A percentile compares a stretch with the other conserved stretches of the same genome.
These are phyloP conservation scores for Vitis hybrid DNA, from an alignment of 177 flowering plant species.

Conservation along the genomic window DNA sequence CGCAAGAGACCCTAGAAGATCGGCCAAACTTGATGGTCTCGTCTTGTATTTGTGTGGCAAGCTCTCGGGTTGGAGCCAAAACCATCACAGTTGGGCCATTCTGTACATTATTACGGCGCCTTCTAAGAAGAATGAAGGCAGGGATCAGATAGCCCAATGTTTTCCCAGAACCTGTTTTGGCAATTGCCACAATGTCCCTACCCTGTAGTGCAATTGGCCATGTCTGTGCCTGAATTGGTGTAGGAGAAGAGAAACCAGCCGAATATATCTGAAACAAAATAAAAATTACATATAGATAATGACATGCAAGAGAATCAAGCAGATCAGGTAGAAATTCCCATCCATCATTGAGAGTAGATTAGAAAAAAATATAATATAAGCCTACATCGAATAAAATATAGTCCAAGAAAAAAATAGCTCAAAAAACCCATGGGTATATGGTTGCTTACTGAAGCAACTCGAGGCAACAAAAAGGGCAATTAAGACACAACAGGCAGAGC, in stretches of 20 bases:
- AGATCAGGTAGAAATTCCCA: neutral
- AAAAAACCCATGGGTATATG: conserved; percentile 39
- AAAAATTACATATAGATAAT: neutral
- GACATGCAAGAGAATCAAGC: conserved; percentile 2
- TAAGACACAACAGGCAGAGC: conserved; percentile 63
- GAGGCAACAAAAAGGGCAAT: conserved; percentile 74
- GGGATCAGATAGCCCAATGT: conserved; percentile 92
- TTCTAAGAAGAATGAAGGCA: conserved; percentile 74
- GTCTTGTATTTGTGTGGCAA: conserved; percentile 93
- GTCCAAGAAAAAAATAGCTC: conserved; percentile 20
- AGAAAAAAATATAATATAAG: neutral
- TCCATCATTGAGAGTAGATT: neutral
- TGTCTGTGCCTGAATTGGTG: conserved; percentile 96
- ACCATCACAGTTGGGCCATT: conserved; percentile 89
- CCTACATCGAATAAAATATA: conserved; percentile 4
- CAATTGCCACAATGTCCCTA: conserved; percentile 88
- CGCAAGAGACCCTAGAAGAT: conserved; percentile 74
- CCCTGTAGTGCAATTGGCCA: conserved; percentile 89
- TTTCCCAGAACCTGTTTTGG: conserved; percentile 95
- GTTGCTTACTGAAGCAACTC: conserved; percentile 98
- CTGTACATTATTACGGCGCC: conserved; percentile 55
- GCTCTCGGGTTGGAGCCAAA: conserved; percentile 89
- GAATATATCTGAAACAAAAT: conserved; percentile 52
- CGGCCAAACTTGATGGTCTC: conserved; percentile 85
- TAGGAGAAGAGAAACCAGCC: conserved; percentile 86